These are phyloP conservation scores for Plasmodium falciparum DNA, from an alignment of 169 alveolate species.

Conservation along the genomic window DNA sequence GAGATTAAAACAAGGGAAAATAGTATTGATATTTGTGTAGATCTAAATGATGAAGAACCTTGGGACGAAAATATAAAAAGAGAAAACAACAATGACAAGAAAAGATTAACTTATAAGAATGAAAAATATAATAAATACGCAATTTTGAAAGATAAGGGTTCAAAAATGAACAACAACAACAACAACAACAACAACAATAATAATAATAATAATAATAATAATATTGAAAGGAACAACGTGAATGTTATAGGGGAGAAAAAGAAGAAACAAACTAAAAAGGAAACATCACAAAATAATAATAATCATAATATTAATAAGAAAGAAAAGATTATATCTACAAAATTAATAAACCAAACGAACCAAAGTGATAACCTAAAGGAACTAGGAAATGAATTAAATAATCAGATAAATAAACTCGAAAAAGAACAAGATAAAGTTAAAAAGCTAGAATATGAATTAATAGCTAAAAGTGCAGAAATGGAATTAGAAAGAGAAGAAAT, in stretches of 20 bases:
- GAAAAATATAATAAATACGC: neutral
- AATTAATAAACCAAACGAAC: neutral
- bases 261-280: neutral
- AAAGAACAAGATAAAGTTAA: constrained; percentile 71
- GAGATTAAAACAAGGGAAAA: constrained; percentile 2
- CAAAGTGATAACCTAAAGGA: constrained; percentile 27
- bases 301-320: neutral
- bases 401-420: constrained; percentile 62
- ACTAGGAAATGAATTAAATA: constrained; percentile 37
- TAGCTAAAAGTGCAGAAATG: constrained; percentile 77
- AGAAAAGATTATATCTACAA: constrained; percentile 1
- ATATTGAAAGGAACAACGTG: too few relatives aligned
- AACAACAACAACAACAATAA: too few relatives aligned
- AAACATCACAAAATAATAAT: neutral
- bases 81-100: neutral
- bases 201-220: neutral
- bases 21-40: constrained; percentile 40
- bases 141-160: neutral
- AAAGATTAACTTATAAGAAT: neutral
- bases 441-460: constrained; percentile 72
- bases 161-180: neutral
- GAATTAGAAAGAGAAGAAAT: constrained; percentile 78
- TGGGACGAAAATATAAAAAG: constrained; percentile 37
- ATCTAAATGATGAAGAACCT: constrained; percentile 66
- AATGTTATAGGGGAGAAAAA: neutral